A percentile compares a stretch with the other conserved stretches of the same genome.
Conservation (phyloP, 495 filamentous ascomycete species). For the Talaromyces liani region DNA sequence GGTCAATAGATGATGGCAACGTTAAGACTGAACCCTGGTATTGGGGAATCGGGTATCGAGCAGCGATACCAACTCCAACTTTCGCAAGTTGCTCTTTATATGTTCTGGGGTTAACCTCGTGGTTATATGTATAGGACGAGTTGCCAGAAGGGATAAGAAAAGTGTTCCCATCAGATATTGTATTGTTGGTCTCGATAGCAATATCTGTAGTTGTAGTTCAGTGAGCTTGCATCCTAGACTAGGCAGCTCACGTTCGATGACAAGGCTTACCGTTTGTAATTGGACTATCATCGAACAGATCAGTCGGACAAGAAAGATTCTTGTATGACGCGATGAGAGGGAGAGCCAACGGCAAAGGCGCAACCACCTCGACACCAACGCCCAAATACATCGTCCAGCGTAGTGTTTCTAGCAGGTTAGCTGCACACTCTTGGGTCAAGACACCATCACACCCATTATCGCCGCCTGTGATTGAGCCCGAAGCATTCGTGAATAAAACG, state of each 20-base stretch:
- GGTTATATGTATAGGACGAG: conserved; percentile 1
- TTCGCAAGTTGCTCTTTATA: neutral
- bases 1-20: neutral
- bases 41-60: neutral
- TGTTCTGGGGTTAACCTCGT: neutral
- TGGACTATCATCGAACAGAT: conserved; percentile 1
- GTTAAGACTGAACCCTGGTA: neutral
- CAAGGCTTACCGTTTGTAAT: neutral
- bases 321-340: neutral
- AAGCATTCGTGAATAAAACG: neutral
- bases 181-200: neutral
- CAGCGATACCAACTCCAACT: neutral
- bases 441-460: neutral
- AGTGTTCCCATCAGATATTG: neutral
- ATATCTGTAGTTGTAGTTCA: neutral
- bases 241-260: neutral
- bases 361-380: neutral
- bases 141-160: conserved; percentile 1
- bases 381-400: neutral
- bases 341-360: neutral
- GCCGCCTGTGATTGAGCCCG: neutral
- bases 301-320: neutral
- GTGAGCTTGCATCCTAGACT: neutral
- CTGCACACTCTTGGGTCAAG: neutral
- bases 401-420: neutral